Evolutionary conservation across 345 rosid species (phyloP), one percentile per base, ranked within the genome.

Genomic region (Boechera divaricarpa): DNA sequence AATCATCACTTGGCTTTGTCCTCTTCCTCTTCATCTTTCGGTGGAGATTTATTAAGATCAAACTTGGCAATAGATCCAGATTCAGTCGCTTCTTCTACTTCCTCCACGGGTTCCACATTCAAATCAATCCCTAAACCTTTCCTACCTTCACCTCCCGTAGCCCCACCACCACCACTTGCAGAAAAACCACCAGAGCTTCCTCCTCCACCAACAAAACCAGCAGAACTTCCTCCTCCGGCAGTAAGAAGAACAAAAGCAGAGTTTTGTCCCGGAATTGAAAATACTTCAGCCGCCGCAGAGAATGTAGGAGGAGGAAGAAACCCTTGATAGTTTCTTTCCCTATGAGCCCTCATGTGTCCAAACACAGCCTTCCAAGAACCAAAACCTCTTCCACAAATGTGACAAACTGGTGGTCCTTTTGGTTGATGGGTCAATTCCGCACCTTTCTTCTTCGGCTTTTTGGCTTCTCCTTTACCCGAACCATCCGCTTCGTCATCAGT

Each of bases 321-420:
- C 6, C 75, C 78, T 11, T 26, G 63, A 18, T 73, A 53, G 18
- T 45, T 67, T 6, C 65, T 67, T 0, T 69, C 64, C 7, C 56
- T 76, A 10, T 85, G 88, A 6, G 57, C 35, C 42, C 83, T 75
- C 72, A 83, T 21, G 6, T 86, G 89, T 0, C 87, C 85, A 6
- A 80, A 82, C 0, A 83, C 78, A 0, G 75, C 87, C 53, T 82
- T 80, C 84, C 82, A 83, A 0, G 78, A 70, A 32, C 26, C 11
- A 18, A 82, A 86, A 3, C 4, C 33, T 64, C 32, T 76, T 0
- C 51, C 42, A 21, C 89, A 86, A 0, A 76, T 18, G 5, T 75
- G 15, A 57, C 89, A 86, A 2, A 66, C 63, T 0, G 74, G 75
- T 26, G 72, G 71, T 2, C 63, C 67, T 26, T 5, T 31, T 0